These are phyloP conservation scores for Colletotrichum brevisporum DNA, from an alignment of 2,329 filamentous ascomycete genomes.

Conservation along the genomic window DNA sequence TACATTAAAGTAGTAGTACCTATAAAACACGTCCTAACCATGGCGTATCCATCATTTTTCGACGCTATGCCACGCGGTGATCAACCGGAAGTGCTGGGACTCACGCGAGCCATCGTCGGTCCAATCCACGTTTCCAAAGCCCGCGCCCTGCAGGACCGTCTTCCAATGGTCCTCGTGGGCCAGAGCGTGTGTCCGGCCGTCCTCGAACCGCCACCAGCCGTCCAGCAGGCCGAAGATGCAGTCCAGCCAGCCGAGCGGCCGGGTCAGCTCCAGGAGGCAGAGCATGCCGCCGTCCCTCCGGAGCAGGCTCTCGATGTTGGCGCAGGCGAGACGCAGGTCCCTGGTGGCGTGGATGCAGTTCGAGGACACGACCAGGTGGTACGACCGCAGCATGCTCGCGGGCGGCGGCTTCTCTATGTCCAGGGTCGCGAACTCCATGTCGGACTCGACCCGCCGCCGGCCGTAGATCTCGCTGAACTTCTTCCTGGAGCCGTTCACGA, in stretches of 20 bases:
- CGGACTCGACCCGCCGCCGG: not conserved
- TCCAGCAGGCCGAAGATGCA: conserved; percentile 10
- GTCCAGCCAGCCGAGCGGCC: not conserved
- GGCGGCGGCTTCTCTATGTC: conserved; percentile 22
- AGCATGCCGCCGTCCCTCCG: conserved; percentile 4
- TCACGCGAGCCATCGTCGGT: not conserved
- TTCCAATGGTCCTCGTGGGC: not conserved
- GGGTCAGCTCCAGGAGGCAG: conserved; percentile 3
- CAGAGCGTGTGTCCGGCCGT: not conserved
- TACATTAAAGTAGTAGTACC: too few relatives aligned
- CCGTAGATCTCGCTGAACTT: conserved; percentile 41
- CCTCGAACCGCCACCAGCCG: not conserved
- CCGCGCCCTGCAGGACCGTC: not conserved
- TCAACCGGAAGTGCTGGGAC: too few relatives aligned
- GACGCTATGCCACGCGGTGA: too few relatives aligned
- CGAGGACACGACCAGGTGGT: conserved; percentile 3
- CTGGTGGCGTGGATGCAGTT: conserved; percentile 19
- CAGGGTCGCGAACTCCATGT: conserved; percentile 45
- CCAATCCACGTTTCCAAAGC: not conserved
- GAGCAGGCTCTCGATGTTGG: conserved; percentile 3
- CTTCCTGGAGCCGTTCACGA: conserved; percentile 48
- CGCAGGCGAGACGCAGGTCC: not conserved
- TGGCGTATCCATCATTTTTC: too few relatives aligned
- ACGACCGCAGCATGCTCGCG: not conserved
- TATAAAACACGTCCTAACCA: too few relatives aligned